Evolutionary conservation across 768 basidiomycete genomes (phyloP), one percentile per base, ranked within the genome.

Genomic region (Mrakia hoshinonis): DNA sequence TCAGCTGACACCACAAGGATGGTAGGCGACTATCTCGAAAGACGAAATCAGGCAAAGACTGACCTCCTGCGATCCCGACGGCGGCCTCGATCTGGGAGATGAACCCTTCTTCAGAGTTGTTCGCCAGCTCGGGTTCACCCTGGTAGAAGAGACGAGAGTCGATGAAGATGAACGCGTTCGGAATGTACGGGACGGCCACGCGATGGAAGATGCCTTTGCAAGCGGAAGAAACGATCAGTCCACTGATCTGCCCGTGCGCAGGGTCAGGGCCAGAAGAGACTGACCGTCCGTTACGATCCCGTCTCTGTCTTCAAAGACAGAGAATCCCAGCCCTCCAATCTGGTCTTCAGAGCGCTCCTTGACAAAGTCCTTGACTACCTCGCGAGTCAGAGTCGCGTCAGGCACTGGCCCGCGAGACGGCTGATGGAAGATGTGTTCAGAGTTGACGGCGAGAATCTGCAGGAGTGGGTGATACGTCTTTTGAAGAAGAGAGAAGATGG

Each of bases 391-490:
- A 15, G 58, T 36, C 58, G 15, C 58, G 58, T 61, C 58, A 11
- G 58, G 58, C 1, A n/a, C 20, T 4, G 58, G 58, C 22, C 58
- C 58, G 4, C 38, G 52, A 5, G 67, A 43, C 18, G 39, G 38
- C 9, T 13, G 55, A 38, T 38, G 43, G 49, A 68, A 68, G 9
- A 68, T 55, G 43, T 68, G 39, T 29, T 54, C 36, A 18, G 54
- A 58, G 55, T 68, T 68, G 43, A 68, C 46, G 13, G 67, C 54
- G 43, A 68, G 31, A 43, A 68, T 38, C 22, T 60, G 43, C 6
- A 68, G 67, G 52, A 68, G 54, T n/a, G 67, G 54, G 18, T 54
- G 52, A 43, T 68, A 68, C 24, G 67, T 68, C 43, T 52, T 47
- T 13, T 60, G 67, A 1, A 68, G 24, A 29, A 68, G 67, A 3